Evolutionary conservation across 1,139 yeast genomes (phyloP).

Genomic region (Nakaseomyces delphensis): DNA sequence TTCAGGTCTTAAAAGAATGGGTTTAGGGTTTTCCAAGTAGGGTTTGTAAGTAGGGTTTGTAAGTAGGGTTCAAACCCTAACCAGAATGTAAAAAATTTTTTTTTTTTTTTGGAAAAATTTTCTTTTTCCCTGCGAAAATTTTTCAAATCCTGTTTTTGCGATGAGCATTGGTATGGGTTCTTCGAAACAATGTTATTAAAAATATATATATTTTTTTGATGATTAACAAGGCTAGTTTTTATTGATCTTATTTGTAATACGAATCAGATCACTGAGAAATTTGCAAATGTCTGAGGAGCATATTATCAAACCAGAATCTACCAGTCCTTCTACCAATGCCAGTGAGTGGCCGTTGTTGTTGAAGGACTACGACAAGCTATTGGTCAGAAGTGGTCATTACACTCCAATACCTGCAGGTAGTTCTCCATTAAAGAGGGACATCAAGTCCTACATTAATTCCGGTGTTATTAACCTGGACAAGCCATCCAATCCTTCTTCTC

Average conservation of each 20-base stretch:
- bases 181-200: not conserved
- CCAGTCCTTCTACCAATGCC: constrained; percentile 73
- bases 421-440: constrained; percentile 89
- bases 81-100: not conserved
- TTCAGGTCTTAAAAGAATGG: not conserved
- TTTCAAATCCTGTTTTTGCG: not conserved
- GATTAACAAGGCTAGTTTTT: not conserved
- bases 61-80: not conserved
- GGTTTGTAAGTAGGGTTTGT: too few species aligned
- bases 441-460: constrained; percentile 79
- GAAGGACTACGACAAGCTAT: constrained; percentile 86
- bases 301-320: constrained; percentile 84
- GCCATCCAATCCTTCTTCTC: constrained; percentile 96
- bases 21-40: not conserved
- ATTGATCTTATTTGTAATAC: not conserved
- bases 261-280: not conserved
- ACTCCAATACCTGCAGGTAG: constrained; percentile 96
- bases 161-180: constrained; percentile 6
- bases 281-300: constrained; percentile 51
- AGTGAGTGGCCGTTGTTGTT: constrained; percentile 92
- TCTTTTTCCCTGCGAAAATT: constrained; percentile 5
- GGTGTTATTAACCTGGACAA: constrained; percentile 97
- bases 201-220: not conserved
- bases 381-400: constrained; percentile 93
- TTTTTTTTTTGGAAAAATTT: constrained; percentile 7